Conservation (phyloP, 129 eudicot genomes). For the Helichrysum umbraculigerum region DNA sequence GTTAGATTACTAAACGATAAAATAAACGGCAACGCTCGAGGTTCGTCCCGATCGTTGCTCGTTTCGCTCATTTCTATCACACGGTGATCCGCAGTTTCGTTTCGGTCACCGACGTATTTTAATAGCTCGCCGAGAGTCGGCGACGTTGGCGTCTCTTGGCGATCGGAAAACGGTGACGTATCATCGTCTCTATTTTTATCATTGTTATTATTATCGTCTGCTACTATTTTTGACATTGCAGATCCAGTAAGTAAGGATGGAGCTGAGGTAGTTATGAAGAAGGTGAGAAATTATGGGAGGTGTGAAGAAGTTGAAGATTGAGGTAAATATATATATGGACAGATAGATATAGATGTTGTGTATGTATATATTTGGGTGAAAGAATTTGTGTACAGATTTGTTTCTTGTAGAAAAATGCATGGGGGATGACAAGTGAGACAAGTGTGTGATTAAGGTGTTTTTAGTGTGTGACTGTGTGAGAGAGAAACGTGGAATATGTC, state of each 20-base stretch:
- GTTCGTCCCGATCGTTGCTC: conserved; percentile 17
- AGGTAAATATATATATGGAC: conserved; percentile 7
- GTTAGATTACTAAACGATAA: conserved; percentile 21
- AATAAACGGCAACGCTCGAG: conserved; percentile 23
- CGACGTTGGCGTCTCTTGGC: background rate
- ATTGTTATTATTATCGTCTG: background rate
- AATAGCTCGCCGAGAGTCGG: conserved; percentile 26
- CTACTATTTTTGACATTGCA: conserved; percentile 23
- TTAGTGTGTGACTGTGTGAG: background rate
- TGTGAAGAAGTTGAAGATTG: conserved; percentile 31
- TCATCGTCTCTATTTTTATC: background rate
- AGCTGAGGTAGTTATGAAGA: conserved; percentile 20
- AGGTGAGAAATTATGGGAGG: conserved; percentile 32
- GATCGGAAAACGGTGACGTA: conserved; percentile 1
- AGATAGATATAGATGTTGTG: background rate
- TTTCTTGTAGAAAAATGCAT: conserved; percentile 37
- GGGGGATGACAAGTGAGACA: conserved; percentile 34
- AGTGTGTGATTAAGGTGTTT: conserved; percentile 28
- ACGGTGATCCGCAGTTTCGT: conserved; percentile 15
- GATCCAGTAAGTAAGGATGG: background rate
- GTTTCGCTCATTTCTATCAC: conserved; percentile 29
- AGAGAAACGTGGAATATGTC: background rate
- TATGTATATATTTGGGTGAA: background rate
- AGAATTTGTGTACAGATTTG: conserved; percentile 29
- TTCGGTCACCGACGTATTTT: conserved; percentile 20